Percentiles rank a stretch among this genome's conserved stretches.
Conservation (phyloP, 371 early-diverging fungal species). For the Lichtheimia corymbifera region DNA sequence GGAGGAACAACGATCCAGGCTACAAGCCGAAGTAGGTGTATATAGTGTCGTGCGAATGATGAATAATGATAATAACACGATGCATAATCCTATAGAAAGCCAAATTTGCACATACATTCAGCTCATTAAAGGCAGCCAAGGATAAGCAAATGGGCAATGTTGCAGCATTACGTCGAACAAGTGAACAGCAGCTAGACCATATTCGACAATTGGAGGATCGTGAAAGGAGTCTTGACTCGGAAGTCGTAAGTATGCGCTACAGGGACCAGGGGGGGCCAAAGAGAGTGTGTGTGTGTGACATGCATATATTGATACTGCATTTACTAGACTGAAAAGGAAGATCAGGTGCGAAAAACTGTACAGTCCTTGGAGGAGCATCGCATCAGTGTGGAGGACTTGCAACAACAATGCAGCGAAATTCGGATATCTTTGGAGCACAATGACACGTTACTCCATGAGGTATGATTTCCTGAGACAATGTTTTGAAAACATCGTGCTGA, state of each 20-base stretch:
- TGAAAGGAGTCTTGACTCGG: constrained; percentile 26
- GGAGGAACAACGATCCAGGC: constrained; percentile 74
- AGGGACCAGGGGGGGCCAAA: neutral
- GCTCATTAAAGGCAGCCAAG: constrained; percentile 34
- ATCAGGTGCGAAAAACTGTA: constrained; percentile 45
- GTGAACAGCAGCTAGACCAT: constrained; percentile 45
- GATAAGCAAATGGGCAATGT: constrained; percentile 37
- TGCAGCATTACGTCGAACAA: constrained; percentile 31
- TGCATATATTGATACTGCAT: neutral
- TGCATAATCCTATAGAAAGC: constrained; percentile 12
- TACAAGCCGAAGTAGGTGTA: constrained; percentile 62
- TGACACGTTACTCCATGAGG: constrained; percentile 16
- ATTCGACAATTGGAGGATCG: constrained; percentile 42
- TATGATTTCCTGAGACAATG: neutral
- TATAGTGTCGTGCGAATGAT: neutral
- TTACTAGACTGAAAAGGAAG: constrained; percentile 34
- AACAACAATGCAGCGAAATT: constrained; percentile 35
- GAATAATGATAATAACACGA: neutral
- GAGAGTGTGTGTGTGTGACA: too few relatives aligned
- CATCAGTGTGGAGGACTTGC: constrained; percentile 38
- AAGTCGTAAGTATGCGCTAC: constrained; percentile 30
- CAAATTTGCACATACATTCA: constrained; percentile 47
- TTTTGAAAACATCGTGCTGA: neutral
- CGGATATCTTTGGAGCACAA: constrained; percentile 22
- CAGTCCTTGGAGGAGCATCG: constrained; percentile 54